A percentile compares a stretch with the other conserved stretches of the same genome.
Conservation (phyloP, 257 asterid species). For the Scutellaria barbata region DNA sequence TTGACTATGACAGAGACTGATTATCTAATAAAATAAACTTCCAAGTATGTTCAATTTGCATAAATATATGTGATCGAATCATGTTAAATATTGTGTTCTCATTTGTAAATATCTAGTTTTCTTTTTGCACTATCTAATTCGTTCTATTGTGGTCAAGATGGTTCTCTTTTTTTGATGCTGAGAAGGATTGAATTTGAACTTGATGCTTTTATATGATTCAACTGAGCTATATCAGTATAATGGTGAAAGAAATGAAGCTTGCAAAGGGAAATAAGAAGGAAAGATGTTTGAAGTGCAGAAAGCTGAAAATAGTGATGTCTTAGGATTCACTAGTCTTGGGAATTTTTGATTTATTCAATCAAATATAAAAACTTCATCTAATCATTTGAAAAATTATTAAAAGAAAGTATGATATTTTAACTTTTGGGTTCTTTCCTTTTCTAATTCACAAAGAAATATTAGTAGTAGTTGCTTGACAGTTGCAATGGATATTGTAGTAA, state of each 20-base stretch:
- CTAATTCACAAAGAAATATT: conserved; percentile 1
- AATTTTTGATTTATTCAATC: neutral
- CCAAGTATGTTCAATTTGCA: too few species aligned
- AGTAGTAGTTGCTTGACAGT: neutral
- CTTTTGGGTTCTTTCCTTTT: neutral
- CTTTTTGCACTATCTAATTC: too few species aligned
- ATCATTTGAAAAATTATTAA: neutral
- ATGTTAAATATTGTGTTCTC: neutral
- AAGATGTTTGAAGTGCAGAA: neutral
- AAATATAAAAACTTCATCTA: neutral
- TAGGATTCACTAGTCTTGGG: neutral
- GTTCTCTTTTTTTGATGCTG: neutral
- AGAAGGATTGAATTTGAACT: neutral
- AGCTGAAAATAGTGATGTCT: neutral
- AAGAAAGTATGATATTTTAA: neutral
- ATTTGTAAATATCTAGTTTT: too few species aligned
- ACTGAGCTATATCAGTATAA: neutral
- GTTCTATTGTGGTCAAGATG: too few species aligned
- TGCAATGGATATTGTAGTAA: conserved; percentile 28
- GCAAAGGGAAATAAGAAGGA: neutral
- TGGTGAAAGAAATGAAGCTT: neutral
- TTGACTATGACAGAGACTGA: neutral
- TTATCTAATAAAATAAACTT: too few species aligned
- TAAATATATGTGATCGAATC: too few species aligned
- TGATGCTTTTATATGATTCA: neutral